Evolutionary conservation across 176 grass and related monocot species (phyloP), one percentile per base, ranked within the genome.

Genomic region (Juncus inflexus): DNA sequence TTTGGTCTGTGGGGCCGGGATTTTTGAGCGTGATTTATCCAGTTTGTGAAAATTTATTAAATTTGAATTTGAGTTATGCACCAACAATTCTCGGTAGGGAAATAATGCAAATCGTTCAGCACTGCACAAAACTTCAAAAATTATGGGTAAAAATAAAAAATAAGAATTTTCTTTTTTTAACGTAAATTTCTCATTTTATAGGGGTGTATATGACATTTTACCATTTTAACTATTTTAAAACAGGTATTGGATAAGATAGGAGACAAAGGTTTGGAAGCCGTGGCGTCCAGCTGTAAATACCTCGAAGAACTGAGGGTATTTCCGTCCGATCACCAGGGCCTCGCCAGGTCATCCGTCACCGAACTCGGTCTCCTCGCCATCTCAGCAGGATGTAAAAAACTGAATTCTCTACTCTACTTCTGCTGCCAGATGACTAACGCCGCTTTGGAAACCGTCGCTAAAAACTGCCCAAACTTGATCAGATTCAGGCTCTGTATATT

Each of bases 361-460:
- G 90, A 90, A 57, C 70, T 83, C 61, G 86, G 90, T 7, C 77
- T 95, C 66, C 70, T 95, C 9, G 90, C 90, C 80, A 74, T 95
- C 80, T 95, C 90, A 12, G 61, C 36, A 65, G 90, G 90, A 36
- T 95, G 90, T 72, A 76, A 47, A 19, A 90, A 86, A 38, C 63
- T 95, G 37, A 86, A 70, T 50, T 90, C 86, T 7, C 51, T 95
- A 58, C 62, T 90, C n/a, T 95, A 95, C 72, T 95, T 90, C 19
- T 95, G 90, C 69, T 53, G 81, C 19, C 90, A 95, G 60, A 90
- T 95, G 90, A 95, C 90, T 53, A 95, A 95, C 77, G 82, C 78
- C n/a, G 86, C 90, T 50, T 72, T 95, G 37, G 37, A 79, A 47
- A 79, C 80, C 38, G 60, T 95, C 7, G 83, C 90, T 61, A 81